Base-by-base conservation (phyloP, 495 filamentous ascomycete species). In the Pseudomonodictys pantanalensis region DNA sequence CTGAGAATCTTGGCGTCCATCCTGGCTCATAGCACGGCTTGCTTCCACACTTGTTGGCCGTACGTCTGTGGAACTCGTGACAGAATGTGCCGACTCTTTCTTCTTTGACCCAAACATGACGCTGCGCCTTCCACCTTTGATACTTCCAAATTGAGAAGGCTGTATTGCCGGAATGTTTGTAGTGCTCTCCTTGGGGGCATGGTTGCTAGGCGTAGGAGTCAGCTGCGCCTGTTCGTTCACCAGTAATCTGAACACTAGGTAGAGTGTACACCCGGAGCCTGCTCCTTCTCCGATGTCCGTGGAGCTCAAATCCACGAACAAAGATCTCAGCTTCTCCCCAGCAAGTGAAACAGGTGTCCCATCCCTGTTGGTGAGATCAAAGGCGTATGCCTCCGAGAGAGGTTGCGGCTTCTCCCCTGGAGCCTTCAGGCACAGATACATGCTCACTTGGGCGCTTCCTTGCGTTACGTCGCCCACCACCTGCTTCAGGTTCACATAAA, bases 301-400 rank as follows among this genome's bases (percentile, higher is more conserved):
- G 1, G 88, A 79, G 24, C 84, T 85, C 15, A 97, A 75, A 58
- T 97, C 89, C 15, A 89, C 86, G 69, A 97, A 97, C 10, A 99
- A 73, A 1, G 90, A 95, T 67, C 87, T 91, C 71, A 91, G 78
- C 68, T 83, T 86, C 52, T 79, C 77, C 58, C 79, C 57, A 79
- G 72, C 56, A 66, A 62, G n/a, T 35, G 64, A 43, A 20, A 60
- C 24, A 49, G 53, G 38, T 3, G 60, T 47, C n/a, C 64, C 55
- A 41, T 90, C 90, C 6, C 82, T 82, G 7, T 86, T 77, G 8
- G 86, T 82, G n/a, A 95, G 78, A 47, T 95, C 89, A 35, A 96
- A 78, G 15, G 84, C 79, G 72, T 87, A 96, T 26, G 80, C 85
- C 73, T 98, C 93, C 2, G 91, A 92, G 2, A 98, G 69, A 0